Evolutionary conservation across 176 grass and related monocot species (phyloP), one percentile per base, ranked within the genome.

Genomic region (Aegilops umbellulata): DNA sequence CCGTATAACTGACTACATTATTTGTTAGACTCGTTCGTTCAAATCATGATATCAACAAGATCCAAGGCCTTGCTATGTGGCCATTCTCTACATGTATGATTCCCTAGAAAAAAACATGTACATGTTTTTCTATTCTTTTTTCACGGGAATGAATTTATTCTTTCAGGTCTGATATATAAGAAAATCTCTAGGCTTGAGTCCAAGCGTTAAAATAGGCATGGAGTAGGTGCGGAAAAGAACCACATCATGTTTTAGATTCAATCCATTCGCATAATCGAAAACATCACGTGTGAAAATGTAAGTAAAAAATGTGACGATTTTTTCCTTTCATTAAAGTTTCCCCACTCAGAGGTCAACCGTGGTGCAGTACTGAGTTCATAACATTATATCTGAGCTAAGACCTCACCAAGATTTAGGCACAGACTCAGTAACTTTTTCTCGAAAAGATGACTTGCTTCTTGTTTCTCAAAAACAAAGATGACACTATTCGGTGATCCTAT

Each of bases 1-100:
- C 23, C 2, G n/a, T 84, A 8, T 9, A 51, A 29, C 20, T 55
- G 10, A 9, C 83, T 41, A 30, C 55, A 83, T 90, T 83, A 78
- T 90, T 82, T 34, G 79, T 46, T 51, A 49, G 42, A 15, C 42
- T 19, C 15, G 7, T 75, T 15, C 1, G 47, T 49, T 14, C 42
- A 49, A 17, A 47, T 74, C 70, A 75, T 49, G 55, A 11, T 63
- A 62, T 53, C 32, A 38, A 30, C 38, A 51, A 29, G 83, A 90
- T 35, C 78, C 16, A 30, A 69, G 24, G 71, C 3, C 69, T 71
- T 19, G 14, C 12, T 38, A 5, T 25, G 38, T 4, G 11, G 24
- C 2, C 69, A 69, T 4, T 19, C 5, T 44, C 22, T 12, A 25
- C 11, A n/a, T 42, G 5, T 41, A 12, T 23, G 10, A 15, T 11